phyloP scores from a whole-genome alignment of 2,329 filamentous ascomycete genomes.

The Cyanodermella asteris region DNA sequence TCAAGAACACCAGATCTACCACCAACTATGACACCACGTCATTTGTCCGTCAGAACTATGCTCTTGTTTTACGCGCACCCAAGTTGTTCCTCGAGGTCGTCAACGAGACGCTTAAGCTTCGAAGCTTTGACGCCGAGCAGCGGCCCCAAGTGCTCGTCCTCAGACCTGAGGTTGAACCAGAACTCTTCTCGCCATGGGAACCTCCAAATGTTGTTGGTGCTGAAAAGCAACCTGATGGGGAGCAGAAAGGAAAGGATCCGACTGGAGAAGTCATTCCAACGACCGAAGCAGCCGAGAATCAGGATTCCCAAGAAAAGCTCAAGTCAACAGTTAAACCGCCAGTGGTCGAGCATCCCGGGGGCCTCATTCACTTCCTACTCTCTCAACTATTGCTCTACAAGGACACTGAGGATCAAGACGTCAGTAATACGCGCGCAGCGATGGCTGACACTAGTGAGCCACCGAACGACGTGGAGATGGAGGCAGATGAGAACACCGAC shows the following conservation, averaged over 20 bases:
- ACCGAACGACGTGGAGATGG: constrained; percentile 28
- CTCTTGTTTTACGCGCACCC: constrained; percentile 60
- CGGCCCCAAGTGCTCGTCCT: constrained; percentile 30
- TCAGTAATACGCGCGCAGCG: constrained; percentile 16
- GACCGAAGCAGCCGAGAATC: constrained; percentile 23
- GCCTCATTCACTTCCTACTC: constrained; percentile 83
- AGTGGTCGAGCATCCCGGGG: constrained; percentile 76
- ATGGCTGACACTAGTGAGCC: constrained; percentile 15
- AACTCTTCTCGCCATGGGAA: constrained; percentile 9
- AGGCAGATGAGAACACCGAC: constrained; percentile 9
- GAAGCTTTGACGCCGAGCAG: constrained; percentile 35
- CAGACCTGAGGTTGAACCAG: constrained; percentile 24
- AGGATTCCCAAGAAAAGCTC: constrained; percentile 39
- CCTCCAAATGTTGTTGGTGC: constrained; percentile 2
- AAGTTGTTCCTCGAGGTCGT: constrained; percentile 72
- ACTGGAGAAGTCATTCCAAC: constrained; percentile 3
- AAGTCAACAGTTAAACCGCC: constrained; percentile 54
- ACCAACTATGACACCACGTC: constrained; percentile 45
- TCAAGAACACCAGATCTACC: constrained; percentile 35
- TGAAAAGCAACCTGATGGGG: constrained; percentile 1
- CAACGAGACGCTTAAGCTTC: constrained; percentile 61
- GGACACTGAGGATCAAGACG: constrained; percentile 73
- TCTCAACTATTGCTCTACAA: constrained; percentile 81
- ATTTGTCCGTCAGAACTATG: constrained; percentile 58
- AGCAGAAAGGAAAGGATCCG: constrained; percentile 13